These are phyloP conservation scores for Pyrenochaeta sp. DNA, from an alignment of 2,329 filamentous ascomycete genomes.

Conservation along the genomic window DNA sequence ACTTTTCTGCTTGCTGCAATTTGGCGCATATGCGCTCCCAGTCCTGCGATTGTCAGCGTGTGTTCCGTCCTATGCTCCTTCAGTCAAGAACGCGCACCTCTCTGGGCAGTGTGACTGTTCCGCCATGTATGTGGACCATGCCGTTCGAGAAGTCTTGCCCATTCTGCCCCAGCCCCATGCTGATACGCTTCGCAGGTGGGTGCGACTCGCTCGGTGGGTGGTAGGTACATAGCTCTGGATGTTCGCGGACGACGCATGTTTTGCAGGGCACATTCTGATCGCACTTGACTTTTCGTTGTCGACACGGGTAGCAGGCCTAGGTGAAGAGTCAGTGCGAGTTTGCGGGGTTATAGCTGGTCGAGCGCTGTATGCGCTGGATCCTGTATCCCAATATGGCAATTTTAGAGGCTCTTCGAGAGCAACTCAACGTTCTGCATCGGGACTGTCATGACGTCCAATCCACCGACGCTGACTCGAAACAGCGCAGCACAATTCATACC, in stretches of 20 bases:
- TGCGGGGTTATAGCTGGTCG: constrained; percentile 18
- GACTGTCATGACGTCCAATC: neutral
- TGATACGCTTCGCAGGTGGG: constrained; percentile 51
- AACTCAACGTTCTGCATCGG: neutral
- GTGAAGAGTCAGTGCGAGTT: constrained; percentile 26
- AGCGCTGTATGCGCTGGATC: constrained; percentile 18
- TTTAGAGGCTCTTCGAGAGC: constrained; percentile 4
- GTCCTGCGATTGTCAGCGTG: constrained; percentile 46
- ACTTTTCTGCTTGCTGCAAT: constrained; percentile 58
- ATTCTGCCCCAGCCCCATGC: constrained; percentile 44
- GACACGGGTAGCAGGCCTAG: constrained; percentile 60
- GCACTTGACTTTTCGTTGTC: constrained; percentile 58
- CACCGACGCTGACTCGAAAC: neutral
- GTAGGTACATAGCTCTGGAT: constrained; percentile 59
- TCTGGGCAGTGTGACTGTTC: constrained; percentile 51
- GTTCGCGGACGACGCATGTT: constrained; percentile 60
- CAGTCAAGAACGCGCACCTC: constrained; percentile 34
- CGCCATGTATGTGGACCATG: constrained; percentile 50
- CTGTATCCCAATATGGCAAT: constrained; percentile 26
- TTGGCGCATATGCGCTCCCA: constrained; percentile 60
- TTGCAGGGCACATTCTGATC: constrained; percentile 59
- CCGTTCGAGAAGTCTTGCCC: constrained; percentile 50
- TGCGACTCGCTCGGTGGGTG: constrained; percentile 52
- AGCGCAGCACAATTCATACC: constrained; percentile 34
- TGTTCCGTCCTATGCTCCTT: neutral